Conservation (phyloP, 2,329 filamentous ascomycete genomes). For the Apiospora koreana region DNA sequence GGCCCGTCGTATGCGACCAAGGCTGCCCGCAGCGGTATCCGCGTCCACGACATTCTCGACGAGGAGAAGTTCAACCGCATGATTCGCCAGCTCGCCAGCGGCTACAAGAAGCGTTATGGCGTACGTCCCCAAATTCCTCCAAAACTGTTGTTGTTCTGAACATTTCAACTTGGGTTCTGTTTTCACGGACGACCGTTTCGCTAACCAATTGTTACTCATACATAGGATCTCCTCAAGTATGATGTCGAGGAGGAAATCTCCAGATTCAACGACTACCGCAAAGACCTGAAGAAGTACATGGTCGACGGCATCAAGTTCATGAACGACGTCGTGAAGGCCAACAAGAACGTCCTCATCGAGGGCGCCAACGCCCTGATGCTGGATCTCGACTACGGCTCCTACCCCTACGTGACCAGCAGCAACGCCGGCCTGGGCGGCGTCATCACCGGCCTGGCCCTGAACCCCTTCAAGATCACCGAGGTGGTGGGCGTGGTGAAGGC, state of each 20-base stretch:
- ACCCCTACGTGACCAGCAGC: conserved; percentile 52
- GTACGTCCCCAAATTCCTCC: not conserved
- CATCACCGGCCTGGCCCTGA: conserved; percentile 58
- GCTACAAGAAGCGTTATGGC: conserved; percentile 60
- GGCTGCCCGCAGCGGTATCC: conserved; percentile 66
- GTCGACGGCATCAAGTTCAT: conserved; percentile 69
- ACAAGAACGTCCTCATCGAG: conserved; percentile 60
- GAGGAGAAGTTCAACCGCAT: conserved; percentile 66
- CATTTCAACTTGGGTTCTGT: no score
- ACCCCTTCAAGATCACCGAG: conserved; percentile 54
- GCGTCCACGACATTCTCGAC: conserved; percentile 68
- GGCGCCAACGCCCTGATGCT: conserved; percentile 61
- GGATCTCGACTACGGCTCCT: conserved; percentile 61
- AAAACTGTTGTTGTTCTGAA: not conserved
- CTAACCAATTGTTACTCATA: not conserved
- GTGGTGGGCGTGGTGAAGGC: conserved; percentile 67
- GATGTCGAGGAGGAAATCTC: conserved; percentile 70
- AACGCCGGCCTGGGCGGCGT: conserved; percentile 60
- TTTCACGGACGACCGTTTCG: not conserved
- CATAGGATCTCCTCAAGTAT: conserved; percentile 56
- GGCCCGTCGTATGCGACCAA: conserved; percentile 52
- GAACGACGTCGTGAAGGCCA: conserved; percentile 55
- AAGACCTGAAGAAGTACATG: conserved; percentile 58
- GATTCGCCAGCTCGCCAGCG: conserved; percentile 59
- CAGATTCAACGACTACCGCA: conserved; percentile 59